phyloP scores from a whole-genome alignment of 495 filamentous ascomycete species.

The Neurospora cerealis region DNA sequence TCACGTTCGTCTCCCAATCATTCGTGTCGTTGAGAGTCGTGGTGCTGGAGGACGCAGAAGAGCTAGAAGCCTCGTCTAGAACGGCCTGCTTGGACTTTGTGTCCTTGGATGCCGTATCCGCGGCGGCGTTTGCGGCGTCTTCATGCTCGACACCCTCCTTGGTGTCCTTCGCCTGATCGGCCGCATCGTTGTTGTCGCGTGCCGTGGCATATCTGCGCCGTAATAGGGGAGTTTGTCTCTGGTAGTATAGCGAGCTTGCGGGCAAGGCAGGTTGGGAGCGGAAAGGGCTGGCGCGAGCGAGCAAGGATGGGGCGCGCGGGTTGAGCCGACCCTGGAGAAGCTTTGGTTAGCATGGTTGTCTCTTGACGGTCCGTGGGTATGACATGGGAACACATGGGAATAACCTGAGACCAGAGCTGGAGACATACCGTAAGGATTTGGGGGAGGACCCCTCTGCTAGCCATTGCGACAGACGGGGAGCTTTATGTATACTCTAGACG shows the following conservation, averaged over 20 bases:
- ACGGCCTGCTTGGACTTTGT: slow-evolving; percentile 16
- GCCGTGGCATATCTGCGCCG: slow-evolving; percentile 14
- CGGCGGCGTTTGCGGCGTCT: slow-evolving; percentile 14
- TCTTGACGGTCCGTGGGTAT: slow-evolving; percentile 9
- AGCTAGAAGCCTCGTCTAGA: slow-evolving; percentile 14
- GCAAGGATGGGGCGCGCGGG: slow-evolving; percentile 6
- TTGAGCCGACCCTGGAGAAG: slow-evolving; percentile 15
- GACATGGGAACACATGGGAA: background rate
- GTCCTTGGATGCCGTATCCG: slow-evolving; percentile 12
- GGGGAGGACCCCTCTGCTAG: background rate
- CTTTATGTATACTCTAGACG: background rate
- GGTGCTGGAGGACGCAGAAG: slow-evolving; percentile 17
- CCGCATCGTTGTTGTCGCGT: slow-evolving; percentile 1
- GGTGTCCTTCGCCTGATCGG: slow-evolving; percentile 9
- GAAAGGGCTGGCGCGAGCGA: background rate
- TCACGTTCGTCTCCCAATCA: slow-evolving; percentile 72
- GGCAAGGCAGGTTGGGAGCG: background rate
- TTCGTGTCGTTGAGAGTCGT: slow-evolving; percentile 24
- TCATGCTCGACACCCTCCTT: slow-evolving; percentile 13
- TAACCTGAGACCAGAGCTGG: background rate
- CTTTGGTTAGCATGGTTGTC: slow-evolving; percentile 8
- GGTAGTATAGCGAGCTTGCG: background rate
- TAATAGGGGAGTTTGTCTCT: background rate
- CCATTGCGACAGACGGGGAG: background rate
- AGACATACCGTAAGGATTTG: background rate